Evolutionary conservation across 106 monocot species (phyloP), one percentile per base, ranked within the genome.

Genomic region (Narthecium ossifragum): DNA sequence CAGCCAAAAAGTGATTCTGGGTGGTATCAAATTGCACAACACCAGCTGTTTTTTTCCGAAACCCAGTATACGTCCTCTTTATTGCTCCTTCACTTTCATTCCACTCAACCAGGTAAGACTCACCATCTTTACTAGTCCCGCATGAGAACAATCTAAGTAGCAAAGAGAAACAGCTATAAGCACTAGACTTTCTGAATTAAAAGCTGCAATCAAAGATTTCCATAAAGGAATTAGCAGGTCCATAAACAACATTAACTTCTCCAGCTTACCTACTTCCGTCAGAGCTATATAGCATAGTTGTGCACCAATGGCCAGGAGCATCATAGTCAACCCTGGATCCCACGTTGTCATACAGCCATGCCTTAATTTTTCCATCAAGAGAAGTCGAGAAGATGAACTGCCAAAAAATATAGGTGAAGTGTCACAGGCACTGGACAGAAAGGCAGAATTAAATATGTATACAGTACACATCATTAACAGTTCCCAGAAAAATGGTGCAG

Each of bases 61-160:
- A 91, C 6, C 85, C 91, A 24, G 38, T 28, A 59, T 91, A 91
- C 26, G 66, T 85, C 57, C 85, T 82, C 62, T 85, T 91, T 57
- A 91, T 82, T 10, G 86, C 75, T 51, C 91, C 91, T 79, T 90
- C 90, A 69, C 76, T 91, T 73, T 91, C 91, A 68, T 91, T 91
- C 91, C 91, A 91, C 63, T 91, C 90, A 58, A 79, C 85, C 45
- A 91, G 62, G 58, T 47, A 75, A 46, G 79, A 86, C 8, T 85
- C 82, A 2, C 91, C 91, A 10, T 91, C 91, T 65, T 91, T 91
- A 55, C 91, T 86, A 17, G 91, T 91, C 37, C 91, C 91, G 74
- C 91, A 91, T 28, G 91, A 85, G 60, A 91, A 91, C 34, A 91
- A 77, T 68, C 91, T 91, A 68, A 6, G 59, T 23, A 48, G 52